Evolutionary conservation across 2,329 filamentous ascomycete species (phyloP).

Genomic region (Fusarium equiseti): DNA sequence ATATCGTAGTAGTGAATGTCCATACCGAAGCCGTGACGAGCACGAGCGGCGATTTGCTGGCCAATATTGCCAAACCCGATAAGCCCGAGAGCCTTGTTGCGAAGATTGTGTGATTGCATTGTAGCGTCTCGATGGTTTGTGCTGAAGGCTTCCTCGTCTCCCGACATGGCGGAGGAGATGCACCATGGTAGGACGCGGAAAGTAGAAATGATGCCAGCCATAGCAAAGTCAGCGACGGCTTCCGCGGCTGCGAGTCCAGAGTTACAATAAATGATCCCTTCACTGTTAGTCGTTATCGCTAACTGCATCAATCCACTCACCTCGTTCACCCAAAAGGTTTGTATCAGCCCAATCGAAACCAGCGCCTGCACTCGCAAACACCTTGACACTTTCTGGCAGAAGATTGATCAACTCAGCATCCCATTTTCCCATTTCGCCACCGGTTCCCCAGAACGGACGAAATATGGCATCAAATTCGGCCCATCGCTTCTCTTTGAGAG

Average conservation of each 20-base stretch:
- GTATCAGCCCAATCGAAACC: slow-evolving; percentile 76
- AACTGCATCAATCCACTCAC: slow-evolving; percentile 50
- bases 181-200: slow-evolving; percentile 78
- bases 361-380: slow-evolving; percentile 74
- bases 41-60: slow-evolving; percentile 68
- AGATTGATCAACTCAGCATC: slow-evolving; percentile 68
- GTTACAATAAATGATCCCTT: slow-evolving; percentile 79
- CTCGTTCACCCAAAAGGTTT: slow-evolving; percentile 69
- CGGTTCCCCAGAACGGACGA: slow-evolving; percentile 72
- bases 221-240: slow-evolving; percentile 77
- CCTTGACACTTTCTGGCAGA: slow-evolving; percentile 66
- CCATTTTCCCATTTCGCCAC: slow-evolving; percentile 75
- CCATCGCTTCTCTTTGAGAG: slow-evolving; percentile 64
- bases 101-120: slow-evolving; percentile 71
- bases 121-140: slow-evolving; percentile 72
- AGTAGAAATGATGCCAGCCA: slow-evolving; percentile 75
- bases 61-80: slow-evolving; percentile 78
- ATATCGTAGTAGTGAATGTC: slow-evolving; percentile 73
- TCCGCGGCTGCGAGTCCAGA: slow-evolving; percentile 77
- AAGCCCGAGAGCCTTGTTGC: slow-evolving; percentile 71
- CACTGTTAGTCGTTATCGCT: slow-evolving; percentile 1
- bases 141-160: slow-evolving; percentile 58
- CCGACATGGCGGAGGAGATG: slow-evolving; percentile 64
- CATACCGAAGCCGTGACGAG: slow-evolving; percentile 72
- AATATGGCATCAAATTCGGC: slow-evolving; percentile 68